Evolutionary conservation across 371 early-diverging fungal genomes (phyloP), one percentile per base, ranked within the genome.

Genomic region (Rhizopus delemar): DNA sequence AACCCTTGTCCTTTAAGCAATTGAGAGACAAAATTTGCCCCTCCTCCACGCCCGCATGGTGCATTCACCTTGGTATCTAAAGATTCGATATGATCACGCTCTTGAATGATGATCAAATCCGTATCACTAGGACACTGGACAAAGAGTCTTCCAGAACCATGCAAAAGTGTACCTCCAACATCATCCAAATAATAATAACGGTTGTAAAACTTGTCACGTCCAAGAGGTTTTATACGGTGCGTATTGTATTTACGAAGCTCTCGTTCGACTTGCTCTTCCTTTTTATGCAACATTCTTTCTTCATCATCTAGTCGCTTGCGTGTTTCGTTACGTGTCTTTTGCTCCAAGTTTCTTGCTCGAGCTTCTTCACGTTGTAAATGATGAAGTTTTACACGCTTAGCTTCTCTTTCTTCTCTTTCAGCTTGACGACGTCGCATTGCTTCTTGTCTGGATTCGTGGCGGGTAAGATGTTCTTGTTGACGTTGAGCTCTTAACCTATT

Each of bases 121-220:
- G 74, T 63, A 13, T 70, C 68, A 6, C 77, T 73, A 3, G 88
- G 84, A 13, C 83, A 77, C 59, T 85, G 88, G 8, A 90, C 82
- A 62, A 82, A 85, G 0, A 90, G 53, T 7, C 86, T 74, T 16
- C 86, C 88, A 0, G 88, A 79, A 15, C 82, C 85, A 58, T 83
- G 83, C 1, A 77, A 52, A 36, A 75, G 68, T 11, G 81, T 81
- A 28, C 87, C 86, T 38, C 86, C 87, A 52, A 85, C 72, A 54
- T 83, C 82, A 59, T 96, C 96, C 61, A 93, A 78, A 72, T 88
- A 94, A 80, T 90, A 94, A 69, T 96, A 94, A 13, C 87, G 82
- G 66, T 90, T 93, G 49, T 74, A 85, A 71, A 83, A 94, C 11
- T 94, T 86, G 73, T 96, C 96, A 28, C 73, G 70, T 15, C 95